Percentiles rank a stretch among this genome's conserved stretches.
phyloP scores from a whole-genome alignment of 2,329 filamentous ascomycete species.

The Fusarium euwallaceae region DNA sequence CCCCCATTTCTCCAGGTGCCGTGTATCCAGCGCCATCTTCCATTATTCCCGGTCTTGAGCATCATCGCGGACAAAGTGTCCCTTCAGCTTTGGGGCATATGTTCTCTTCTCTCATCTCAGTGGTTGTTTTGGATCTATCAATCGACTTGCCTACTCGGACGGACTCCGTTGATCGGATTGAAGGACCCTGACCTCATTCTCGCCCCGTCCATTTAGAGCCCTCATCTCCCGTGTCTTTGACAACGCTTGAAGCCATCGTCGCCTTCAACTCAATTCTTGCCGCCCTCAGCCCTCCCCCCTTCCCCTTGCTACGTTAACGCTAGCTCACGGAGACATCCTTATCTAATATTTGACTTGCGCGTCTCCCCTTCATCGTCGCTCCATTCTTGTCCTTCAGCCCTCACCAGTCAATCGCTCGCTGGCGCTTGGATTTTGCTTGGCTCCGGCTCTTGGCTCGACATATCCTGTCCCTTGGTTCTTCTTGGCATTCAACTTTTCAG shows the following conservation, averaged over 20 bases:
- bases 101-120: background rate
- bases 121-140: background rate
- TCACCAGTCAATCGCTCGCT: conserved; percentile 21
- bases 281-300: background rate
- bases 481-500: conserved; percentile 29
- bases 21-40: conserved; percentile 11
- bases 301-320: background rate
- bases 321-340: background rate
- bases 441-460: conserved; percentile 35
- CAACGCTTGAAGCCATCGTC: conserved; percentile 5
- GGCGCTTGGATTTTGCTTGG: conserved; percentile 34
- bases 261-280: conserved; percentile 18
- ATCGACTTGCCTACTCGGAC: background rate
- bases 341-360: conserved; percentile 10
- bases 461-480: conserved; percentile 36
- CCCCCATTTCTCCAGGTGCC: conserved; percentile 6
- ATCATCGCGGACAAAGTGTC: conserved; percentile 2
- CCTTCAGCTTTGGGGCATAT: background rate
- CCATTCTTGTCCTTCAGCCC: conserved; percentile 6
- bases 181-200: background rate
- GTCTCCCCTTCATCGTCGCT: conserved; percentile 2
- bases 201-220: conserved; percentile 6
- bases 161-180: background rate
- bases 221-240: conserved; percentile 1
- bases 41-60: conserved; percentile 8